Evolutionary conservation across 2,329 filamentous ascomycete genomes (phyloP).

Genomic region (Atkinsonella hypoxylon): DNA sequence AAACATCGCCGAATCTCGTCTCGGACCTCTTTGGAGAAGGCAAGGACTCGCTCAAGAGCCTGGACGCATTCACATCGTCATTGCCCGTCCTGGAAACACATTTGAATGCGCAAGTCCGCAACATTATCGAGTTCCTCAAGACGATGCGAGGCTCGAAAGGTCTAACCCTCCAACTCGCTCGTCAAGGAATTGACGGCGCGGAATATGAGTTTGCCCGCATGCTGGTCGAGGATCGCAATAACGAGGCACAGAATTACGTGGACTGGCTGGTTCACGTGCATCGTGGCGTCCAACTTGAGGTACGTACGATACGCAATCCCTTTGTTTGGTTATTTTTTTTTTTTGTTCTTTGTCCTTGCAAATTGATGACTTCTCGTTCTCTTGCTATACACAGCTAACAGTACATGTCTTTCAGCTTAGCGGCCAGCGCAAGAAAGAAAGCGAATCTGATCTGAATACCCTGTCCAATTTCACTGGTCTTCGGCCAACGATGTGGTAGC

Average conservation of each 20-base stretch:
- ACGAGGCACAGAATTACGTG: conserved; percentile 95
- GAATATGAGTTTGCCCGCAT: conserved; percentile 93
- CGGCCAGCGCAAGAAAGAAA: conserved; percentile 61
- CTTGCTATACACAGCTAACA: conserved; percentile 2
- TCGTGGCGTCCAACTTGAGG: conserved; percentile 83
- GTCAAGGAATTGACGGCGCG: conserved; percentile 86
- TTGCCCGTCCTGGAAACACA: conserved; percentile 82
- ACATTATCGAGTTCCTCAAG: conserved; percentile 79
- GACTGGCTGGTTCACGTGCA: conserved; percentile 97
- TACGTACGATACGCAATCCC: conserved; percentile 34
- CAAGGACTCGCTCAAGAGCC: conserved; percentile 52
- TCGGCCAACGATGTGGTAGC: conserved; percentile 7
- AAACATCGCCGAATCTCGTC: conserved; percentile 85
- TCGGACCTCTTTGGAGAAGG: conserved; percentile 80
- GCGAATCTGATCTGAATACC: conserved; percentile 35
- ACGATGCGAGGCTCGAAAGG: conserved; percentile 75
- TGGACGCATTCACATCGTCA: conserved; percentile 71
- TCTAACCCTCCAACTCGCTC: conserved; percentile 75
- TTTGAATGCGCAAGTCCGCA: conserved; percentile 87
- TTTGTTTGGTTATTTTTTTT: background rate
- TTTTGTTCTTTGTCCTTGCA: background rate
- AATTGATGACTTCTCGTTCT: background rate
- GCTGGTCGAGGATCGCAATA: conserved; percentile 89
- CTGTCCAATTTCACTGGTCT: conserved; percentile 46
- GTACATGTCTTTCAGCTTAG: conserved; percentile 35